A percentile compares a stretch with the other conserved stretches of the same genome.
These are phyloP conservation scores for Blepharisma stoltei DNA, from an alignment of 73 alveolate genomes.

Conservation along the genomic window DNA sequence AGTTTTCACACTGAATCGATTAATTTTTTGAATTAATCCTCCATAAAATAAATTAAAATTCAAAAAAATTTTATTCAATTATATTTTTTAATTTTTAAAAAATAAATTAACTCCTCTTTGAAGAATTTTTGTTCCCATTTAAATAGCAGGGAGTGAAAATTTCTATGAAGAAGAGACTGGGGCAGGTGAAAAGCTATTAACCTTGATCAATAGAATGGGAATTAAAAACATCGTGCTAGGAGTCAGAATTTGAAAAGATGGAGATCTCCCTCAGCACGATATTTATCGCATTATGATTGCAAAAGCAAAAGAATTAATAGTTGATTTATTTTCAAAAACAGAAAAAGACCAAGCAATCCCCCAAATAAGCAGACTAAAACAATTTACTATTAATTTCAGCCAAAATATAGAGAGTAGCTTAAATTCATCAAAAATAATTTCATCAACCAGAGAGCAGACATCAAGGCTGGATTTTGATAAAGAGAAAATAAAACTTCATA, in stretches of 20 bases:
- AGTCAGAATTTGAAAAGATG: constrained; percentile 1
- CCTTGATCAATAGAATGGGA: constrained; percentile 11
- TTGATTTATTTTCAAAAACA: neutral
- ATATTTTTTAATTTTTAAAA: too few species aligned
- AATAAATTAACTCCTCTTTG: too few species aligned
- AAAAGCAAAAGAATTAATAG: neutral
- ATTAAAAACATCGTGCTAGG: neutral
- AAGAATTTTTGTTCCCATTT: too few species aligned
- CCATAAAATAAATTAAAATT: too few species aligned
- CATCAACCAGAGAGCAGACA: neutral
- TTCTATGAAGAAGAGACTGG: constrained; percentile 17
- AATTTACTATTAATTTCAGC: neutral
- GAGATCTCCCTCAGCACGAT: constrained; percentile 11
- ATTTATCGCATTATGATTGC: neutral
- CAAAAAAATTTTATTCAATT: too few species aligned
- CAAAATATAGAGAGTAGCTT: neutral
- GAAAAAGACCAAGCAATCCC: neutral
- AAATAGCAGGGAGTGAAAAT: too few species aligned
- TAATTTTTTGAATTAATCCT: too few species aligned
- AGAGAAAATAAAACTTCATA: neutral
- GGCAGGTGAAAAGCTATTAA: neutral
- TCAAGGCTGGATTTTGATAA: neutral
- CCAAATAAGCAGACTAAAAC: neutral
- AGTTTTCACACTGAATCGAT: too few species aligned
- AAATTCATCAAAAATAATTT: neutral